Evolutionary conservation across 2,329 filamentous ascomycete genomes (phyloP).

Genomic region (Cephalotrichum gorgonifer): DNA sequence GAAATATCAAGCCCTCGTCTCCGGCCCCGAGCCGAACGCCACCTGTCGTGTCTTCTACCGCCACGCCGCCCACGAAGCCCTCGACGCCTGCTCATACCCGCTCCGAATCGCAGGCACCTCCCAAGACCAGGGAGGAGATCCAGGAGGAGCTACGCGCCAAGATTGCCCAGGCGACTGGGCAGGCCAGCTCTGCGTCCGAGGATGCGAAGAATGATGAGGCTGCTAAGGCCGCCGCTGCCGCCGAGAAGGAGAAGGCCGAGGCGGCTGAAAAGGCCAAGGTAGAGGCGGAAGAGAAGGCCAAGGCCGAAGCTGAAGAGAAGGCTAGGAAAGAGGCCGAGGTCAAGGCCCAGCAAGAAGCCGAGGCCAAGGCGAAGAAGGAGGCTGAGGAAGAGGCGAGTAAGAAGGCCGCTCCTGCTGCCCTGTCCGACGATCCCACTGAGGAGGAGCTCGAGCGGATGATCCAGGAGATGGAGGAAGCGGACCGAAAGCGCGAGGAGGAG

Average conservation of each 20-base stretch:
- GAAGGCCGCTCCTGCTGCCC: conserved; percentile 19
- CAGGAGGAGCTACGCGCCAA: conserved; percentile 74
- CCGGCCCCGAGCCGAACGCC: conserved; percentile 52
- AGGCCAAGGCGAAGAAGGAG: conserved; percentile 21
- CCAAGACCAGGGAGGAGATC: conserved; percentile 72
- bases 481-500: conserved; percentile 33
- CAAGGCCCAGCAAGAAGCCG: conserved; percentile 22
- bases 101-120: conserved; percentile 55
- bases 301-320: conserved; percentile 23
- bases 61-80: conserved; percentile 65
- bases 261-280: conserved; percentile 19
- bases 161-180: conserved; percentile 51
- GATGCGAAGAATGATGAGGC: conserved; percentile 16
- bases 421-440: conserved; percentile 19
- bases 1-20: conserved; percentile 47
- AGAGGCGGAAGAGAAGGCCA: conserved; percentile 17
- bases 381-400: conserved; percentile 20
- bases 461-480: conserved; percentile 50
- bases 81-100: conserved; percentile 59
- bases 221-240: conserved; percentile 11
- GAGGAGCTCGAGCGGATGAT: conserved; percentile 52
- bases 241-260: conserved; percentile 17
- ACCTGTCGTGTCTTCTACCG: conserved; percentile 61
- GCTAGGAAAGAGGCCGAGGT: conserved; percentile 14
- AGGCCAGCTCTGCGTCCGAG: conserved; percentile 15